Base-by-base conservation (phyloP, 768 basidiomycete species). In the Neoboletus subvelutipes region DNA sequence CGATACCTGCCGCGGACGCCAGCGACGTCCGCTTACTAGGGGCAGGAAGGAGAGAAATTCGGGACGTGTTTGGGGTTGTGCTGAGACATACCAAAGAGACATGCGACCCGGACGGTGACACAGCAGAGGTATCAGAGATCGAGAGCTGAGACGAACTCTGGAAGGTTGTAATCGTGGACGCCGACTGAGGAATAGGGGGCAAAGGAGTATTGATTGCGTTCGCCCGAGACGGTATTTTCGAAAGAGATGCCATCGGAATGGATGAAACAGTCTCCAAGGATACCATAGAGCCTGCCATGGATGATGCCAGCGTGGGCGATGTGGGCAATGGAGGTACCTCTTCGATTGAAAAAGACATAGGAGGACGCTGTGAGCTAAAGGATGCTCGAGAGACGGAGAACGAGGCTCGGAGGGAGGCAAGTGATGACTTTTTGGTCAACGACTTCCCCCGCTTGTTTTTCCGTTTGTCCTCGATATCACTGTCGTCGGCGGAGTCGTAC, bases 111-210 rank as follows among this genome's bases (percentile, higher is more conserved):
- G 65, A 67, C 6, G 49, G 52, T 1, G 68, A 64, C 11, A 18
- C 36, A 3, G 33, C 26, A 5, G 54, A 45, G 0, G 31, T 0
- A 3, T 66, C 58, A 0, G 61, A 56, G 4, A 73, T 34, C 0
- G 71, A 73, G 34, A 64, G 37, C 24, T 59, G 64, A 0, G 71
- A 67, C 2, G 53, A 18, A 26, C 51, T 70, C 36, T 54, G 55
- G 34, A 70, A 72, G 1, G 72, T 60, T 0, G 62, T 63, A 36
- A 68, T 29, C 4, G 68, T 63, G 10, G 63, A 71, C 1, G 70
- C 70, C 8, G 72, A 70, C 22, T 64, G 65, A 34, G 71, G 72
- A 13, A 72, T 65, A 1, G 70, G 67, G 8, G 72, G 72, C 11
- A 72, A 41, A 1, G 37, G 9, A 1, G 42, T 8, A 26, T 60